Conservation (phyloP, 2,329 filamentous ascomycete species). For the Botrytis pseudocinerea region DNA sequence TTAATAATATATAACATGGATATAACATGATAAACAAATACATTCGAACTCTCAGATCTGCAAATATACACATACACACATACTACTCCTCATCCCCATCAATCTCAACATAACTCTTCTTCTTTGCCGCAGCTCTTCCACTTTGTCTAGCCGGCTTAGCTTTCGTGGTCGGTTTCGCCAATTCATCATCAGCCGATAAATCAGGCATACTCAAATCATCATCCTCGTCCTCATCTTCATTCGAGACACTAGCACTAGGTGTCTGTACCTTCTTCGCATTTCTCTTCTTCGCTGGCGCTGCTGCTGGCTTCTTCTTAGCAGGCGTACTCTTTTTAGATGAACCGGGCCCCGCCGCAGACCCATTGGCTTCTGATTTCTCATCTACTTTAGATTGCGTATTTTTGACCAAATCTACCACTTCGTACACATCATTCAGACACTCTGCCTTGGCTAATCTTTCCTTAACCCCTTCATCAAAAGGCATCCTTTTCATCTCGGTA, state of each 20-base stretch:
- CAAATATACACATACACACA: neutral
- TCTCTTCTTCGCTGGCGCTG: slow-evolving; percentile 39
- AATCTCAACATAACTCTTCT: slow-evolving; percentile 20
- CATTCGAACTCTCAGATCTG: neutral
- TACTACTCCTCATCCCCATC: slow-evolving; percentile 16
- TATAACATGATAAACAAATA: neutral
- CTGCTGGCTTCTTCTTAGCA: slow-evolving; percentile 35
- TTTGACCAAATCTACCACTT: slow-evolving; percentile 33
- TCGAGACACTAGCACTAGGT: slow-evolving; percentile 7
- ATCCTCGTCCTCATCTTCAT: slow-evolving; percentile 35
- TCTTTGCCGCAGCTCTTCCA: slow-evolving; percentile 31
- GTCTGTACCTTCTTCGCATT: slow-evolving; percentile 13
- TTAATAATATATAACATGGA: neutral
- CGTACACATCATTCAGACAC: slow-evolving; percentile 35
- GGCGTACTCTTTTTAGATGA: slow-evolving; percentile 27
- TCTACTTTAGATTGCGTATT: slow-evolving; percentile 16
- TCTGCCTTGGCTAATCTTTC: slow-evolving; percentile 30
- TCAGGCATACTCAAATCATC: slow-evolving; percentile 44
- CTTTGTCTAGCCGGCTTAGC: slow-evolving; percentile 30
- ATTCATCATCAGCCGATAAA: slow-evolving; percentile 40
- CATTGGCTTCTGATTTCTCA: slow-evolving; percentile 18
- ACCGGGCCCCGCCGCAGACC: slow-evolving; percentile 18
- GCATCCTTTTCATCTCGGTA: slow-evolving; percentile 28
- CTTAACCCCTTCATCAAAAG: slow-evolving; percentile 30
- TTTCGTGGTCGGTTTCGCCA: slow-evolving; percentile 7